Evolutionary conservation across 257 asterid species (phyloP), one percentile per base, ranked within the genome.

Genomic region (Thymus quinquecostatus): DNA sequence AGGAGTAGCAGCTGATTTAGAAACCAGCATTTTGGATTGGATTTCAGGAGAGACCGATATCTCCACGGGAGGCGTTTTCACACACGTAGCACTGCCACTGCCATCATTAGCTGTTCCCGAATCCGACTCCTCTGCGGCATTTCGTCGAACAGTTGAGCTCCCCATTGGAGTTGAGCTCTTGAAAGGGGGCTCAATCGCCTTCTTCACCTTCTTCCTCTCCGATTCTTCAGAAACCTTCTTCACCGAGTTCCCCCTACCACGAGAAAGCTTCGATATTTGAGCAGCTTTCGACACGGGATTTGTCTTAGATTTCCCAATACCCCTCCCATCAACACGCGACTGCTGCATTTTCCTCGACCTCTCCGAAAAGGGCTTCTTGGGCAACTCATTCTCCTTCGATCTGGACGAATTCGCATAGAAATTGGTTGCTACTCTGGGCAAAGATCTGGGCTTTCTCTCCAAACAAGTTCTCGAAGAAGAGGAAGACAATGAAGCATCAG

Each of bases 21-120:
- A 83, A 80, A 50, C 82, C 53, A 69, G 4, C 54, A 75, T 45
- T 65, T 71, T 70, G 0, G 88, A 77, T 72, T 87, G 98, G 43
- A 90, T 82, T 70, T 93, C 96, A 63, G 98, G 97, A 61, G 98
- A 93, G 27, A 86, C 77, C 1, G 97, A 93, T 44, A 85, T 84
- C 83, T 88, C 96, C 61, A 91, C 70, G 0, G 98, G 97, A 53
- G 98, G 97, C 44, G 96, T 91, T 73, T 80, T 81, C 69, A 50
- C 83, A 66, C 73, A 55, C 75, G 33, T 49, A 64, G 64, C 76
- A 68, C 75, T 70, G 67, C 49, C 74, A 64, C 66, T 65, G 68
- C 55, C 38, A 40, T 28, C 21, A 65, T 68, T 58, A 43, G 32
- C 71, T 29, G 41, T 49, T 56, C 51, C 32, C 8, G 57, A 64